Base-by-base conservation (phyloP, 331 rosid species). In the Prunus yedoensis region DNA sequence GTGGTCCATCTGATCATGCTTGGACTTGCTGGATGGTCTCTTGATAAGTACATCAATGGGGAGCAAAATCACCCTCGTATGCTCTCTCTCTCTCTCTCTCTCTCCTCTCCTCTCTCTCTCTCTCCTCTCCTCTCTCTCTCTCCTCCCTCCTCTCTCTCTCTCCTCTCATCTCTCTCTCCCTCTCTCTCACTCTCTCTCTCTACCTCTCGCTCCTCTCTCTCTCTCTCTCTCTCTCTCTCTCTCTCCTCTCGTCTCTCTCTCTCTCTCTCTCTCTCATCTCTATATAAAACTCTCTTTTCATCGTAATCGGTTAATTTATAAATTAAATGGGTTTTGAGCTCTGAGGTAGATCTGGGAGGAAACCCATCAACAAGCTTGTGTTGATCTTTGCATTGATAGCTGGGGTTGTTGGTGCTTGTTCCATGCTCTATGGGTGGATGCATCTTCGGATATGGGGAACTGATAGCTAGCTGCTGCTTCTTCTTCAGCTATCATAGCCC, bases 401-500 rank as follows among this genome's bases (percentile, higher is more conserved):
- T 5, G 83, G 89, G 25, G 74, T 68, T 32, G 62, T 79, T 47
- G 84, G 86, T 10, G 66, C 54, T 71, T 71, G 78, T 65, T 85
- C 84, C 23, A 82, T 79, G 67, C 53, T 77, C 13, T 32, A 54
- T 28, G 89, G 85, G 68, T 46, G 77, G n/a, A 16, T 77, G 68
- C 87, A 85, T 70, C 79, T 71, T 23, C 62, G 92, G 25, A 77
- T 80, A 9, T 94, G 97, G 97, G 80, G 97, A 68, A 82, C 79
- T 70, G 96, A 90, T 43, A 94, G 96, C 82, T 92, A 45, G 91
- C 97, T 10, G 74, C 85, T 8, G 97, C 99, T 1, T 88, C 90
- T 67, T 76, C 91, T 3, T 57, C n/a, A n/a, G n/a, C n/a, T n/a
- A n/a, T n/a, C n/a, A n/a, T n/a, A n/a, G n/a, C n/a, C n/a, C n/a